Evolutionary conservation across 305 asterid species (phyloP).

Genomic region (Solanum hybrid): DNA sequence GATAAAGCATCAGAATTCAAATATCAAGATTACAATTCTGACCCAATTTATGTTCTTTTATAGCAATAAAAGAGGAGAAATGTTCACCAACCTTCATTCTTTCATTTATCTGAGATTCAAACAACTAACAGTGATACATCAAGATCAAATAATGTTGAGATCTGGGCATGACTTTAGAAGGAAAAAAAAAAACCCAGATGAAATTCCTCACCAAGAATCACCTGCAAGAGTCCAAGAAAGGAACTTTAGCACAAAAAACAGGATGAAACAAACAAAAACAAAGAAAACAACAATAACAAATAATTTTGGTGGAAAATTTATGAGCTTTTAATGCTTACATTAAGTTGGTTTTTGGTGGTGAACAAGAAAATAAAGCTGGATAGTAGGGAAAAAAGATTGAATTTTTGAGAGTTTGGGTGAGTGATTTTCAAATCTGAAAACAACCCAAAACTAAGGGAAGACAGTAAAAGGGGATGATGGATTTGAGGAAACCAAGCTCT

Average conservation of each 20-base stretch:
- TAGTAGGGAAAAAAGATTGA: constrained; percentile 17
- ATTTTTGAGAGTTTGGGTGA: constrained; percentile 33
- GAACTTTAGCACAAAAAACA: constrained; percentile 1
- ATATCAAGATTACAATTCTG: neutral
- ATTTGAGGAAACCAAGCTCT: constrained; percentile 38
- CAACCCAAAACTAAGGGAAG: constrained; percentile 11
- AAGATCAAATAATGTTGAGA: constrained; percentile 25
- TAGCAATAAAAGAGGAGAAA: constrained; percentile 13
- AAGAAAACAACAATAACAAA: neutral
- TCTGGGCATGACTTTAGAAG: constrained; percentile 28
- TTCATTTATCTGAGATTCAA: neutral
- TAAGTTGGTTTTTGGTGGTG: constrained; percentile 19
- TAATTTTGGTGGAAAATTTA: neutral
- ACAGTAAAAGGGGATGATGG: constrained; percentile 18
- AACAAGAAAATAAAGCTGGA: constrained; percentile 3
- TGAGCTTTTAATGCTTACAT: constrained; percentile 27
- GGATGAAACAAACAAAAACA: constrained; percentile 3
- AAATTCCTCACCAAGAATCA: constrained; percentile 16
- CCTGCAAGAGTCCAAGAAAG: constrained; percentile 6
- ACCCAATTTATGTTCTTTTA: neutral
- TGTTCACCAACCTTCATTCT: constrained; percentile 14
- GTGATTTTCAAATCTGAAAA: constrained; percentile 44
- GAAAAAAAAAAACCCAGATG: neutral
- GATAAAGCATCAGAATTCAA: no score
- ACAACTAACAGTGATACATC: neutral